Evolutionary conservation across 2,329 filamentous ascomycete genomes (phyloP), one percentile per base, ranked within the genome.

Genomic region (Fusarium sp.): DNA sequence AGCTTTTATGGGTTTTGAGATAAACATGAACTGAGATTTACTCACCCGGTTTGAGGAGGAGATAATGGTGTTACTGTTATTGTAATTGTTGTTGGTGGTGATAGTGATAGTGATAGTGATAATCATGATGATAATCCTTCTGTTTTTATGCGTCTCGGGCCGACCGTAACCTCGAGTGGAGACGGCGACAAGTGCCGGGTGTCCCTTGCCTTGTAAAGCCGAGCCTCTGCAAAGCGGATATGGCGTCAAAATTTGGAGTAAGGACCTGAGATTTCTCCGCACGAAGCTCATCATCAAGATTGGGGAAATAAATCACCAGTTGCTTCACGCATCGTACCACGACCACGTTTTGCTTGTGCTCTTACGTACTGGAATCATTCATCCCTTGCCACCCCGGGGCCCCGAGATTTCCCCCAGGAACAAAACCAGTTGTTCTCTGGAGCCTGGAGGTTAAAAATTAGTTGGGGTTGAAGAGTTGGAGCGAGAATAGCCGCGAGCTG

Each of bases 161-260:
- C 62, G 62, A 65, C 62, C 62, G 41, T 21, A 42, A n/a, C 24
- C 29, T 38, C 20, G 12, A 53, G 62, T 65, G 62, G 62, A 53
- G 39, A 65, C 62, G 23, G 54, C 16, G 44, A 43, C 53, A 65
- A 65, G 52, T 65, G 53, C 62, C 62, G 62, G 48, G 20, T 38
- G 12, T 57, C 37, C 62, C 62, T 46, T 59, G 50, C 62, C 62
- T 46, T 59, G 50, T 47, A 44, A 21, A 65, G 33, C 62, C 62
- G 44, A 63, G 37, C 56, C 60, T 10, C n/a, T 28, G 28, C n/a
- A 63, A 38, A 52, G 52, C 53, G 60, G 53, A 65, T 47, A 47
- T 59, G 61, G 53, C 61, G 61, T 65, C 61, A 60, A 66, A 23
- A 49, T 31, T 64, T 64, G 61, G 61, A 64, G 60, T 57, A 64